phyloP scores from a whole-genome alignment of 768 basidiomycete genomes.

The Boletus huronensis region DNA sequence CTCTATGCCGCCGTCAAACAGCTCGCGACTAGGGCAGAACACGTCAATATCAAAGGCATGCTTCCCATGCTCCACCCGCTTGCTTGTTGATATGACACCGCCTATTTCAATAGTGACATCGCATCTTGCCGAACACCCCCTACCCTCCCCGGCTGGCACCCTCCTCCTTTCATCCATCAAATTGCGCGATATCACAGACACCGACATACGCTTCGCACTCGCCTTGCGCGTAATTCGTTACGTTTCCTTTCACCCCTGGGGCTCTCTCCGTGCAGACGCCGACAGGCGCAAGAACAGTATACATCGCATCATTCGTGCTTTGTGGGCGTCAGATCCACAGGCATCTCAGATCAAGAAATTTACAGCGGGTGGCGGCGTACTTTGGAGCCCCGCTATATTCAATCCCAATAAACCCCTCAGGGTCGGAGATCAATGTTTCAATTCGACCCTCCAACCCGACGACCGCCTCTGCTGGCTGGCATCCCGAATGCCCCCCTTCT shows the following conservation, averaged over 20 bases:
- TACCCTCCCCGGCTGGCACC: constrained; percentile 49
- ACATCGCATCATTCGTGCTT: constrained; percentile 41
- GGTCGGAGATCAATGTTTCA: constrained; percentile 18
- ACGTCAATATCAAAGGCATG: constrained; percentile 47
- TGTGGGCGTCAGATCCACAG: constrained; percentile 44
- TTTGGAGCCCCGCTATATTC: constrained; percentile 56
- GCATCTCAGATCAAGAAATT: constrained; percentile 34
- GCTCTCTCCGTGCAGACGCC: constrained; percentile 59
- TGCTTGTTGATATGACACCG: constrained; percentile 2
- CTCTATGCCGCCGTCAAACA: constrained; percentile 37
- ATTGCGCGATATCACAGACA: constrained; percentile 35
- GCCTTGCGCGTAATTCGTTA: constrained; percentile 62
- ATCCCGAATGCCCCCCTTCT: constrained; percentile 50
- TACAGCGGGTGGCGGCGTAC: constrained; percentile 56
- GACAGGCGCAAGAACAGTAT: constrained; percentile 48
- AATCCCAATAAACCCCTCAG: constrained; percentile 18
- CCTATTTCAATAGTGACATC: constrained; percentile 37
- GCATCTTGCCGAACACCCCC: constrained; percentile 34
- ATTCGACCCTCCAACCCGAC: constrained; percentile 8
- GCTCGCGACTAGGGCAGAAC: constrained; percentile 36
- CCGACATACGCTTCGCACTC: constrained; percentile 37
- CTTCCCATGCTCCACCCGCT: not conserved
- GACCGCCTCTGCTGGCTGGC: constrained; percentile 57
- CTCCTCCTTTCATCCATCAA: constrained; percentile 41
- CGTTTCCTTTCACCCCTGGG: constrained; percentile 75